Base-by-base conservation (phyloP, 345 rosid genomes). In the Bruguiera sexangula region DNA sequence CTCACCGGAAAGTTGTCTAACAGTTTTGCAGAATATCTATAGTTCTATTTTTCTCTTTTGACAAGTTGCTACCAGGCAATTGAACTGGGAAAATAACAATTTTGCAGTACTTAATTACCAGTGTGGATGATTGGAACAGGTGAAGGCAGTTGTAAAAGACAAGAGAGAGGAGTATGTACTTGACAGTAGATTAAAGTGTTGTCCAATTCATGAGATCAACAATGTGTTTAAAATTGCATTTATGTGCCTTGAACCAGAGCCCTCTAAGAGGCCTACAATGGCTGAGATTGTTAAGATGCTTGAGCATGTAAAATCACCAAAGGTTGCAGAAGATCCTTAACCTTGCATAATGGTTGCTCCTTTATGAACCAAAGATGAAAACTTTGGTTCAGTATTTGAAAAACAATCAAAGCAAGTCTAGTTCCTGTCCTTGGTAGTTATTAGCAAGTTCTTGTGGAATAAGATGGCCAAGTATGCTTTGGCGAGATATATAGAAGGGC, bases 191-290 rank as follows among this genome's bases (percentile, higher is more conserved):
- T 76, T 94, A 70, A 80, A 74, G 70, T 78, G 80, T 66, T 69
- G 82, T 70, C 82, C 93, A 2, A 76, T 81, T 30, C 80, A 84
- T 27, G 93, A 91, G 81, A 82, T 85, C 15, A 83, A 83, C 75
- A 65, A 39, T 63, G 82, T 81, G 31, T 94, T 89, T 63, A 62
- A 75, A 52, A 80, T 87, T 55, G 92, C 97, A 50, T 66, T 85
- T 75, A 70, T 78, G 86, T 88, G 97, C 85, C 96, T 91, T 15
- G 93, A 94, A 78, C 79, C 91, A 13, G 97, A 94, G 46, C 91
- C 95, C n/a, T 65, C 84, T 9, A 63, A 67, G 70, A 88, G 98
- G 73, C 97, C 97, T 60, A 82, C 91, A 29, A 91, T 91, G 96
- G 76, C 83, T 68, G 93, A 94, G 77, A 85, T 91, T 68, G 95